Evolutionary conservation across 148 eudicot genomes (phyloP).

Genomic region (Amaranthus hypochondriacus): DNA sequence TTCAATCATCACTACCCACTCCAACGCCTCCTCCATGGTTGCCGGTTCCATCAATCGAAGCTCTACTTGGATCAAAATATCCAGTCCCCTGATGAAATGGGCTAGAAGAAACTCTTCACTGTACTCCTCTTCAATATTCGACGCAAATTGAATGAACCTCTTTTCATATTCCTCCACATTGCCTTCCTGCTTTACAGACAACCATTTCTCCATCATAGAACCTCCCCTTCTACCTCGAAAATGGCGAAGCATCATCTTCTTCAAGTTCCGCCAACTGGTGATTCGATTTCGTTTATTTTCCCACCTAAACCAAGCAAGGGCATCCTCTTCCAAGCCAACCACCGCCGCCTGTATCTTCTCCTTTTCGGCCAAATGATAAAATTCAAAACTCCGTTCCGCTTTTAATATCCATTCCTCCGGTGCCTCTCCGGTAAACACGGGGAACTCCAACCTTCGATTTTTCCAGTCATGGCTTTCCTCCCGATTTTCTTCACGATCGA

Average conservation of each 20-base stretch:
- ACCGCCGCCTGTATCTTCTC: not conserved
- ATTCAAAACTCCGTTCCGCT: not conserved
- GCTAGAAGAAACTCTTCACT: not conserved
- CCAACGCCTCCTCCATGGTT: not conserved
- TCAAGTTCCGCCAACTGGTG: not conserved
- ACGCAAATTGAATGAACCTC: not conserved
- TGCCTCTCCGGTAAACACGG: no score
- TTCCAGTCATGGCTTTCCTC: no score
- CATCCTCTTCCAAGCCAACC: not conserved
- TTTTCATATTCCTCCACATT: not conserved
- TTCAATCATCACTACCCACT: not conserved
- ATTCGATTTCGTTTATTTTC: not conserved
- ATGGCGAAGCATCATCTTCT: not conserved
- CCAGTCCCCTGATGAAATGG: not conserved
- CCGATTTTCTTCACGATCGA: no score
- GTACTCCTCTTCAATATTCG: not conserved
- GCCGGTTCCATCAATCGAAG: not conserved
- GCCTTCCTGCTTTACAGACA: not conserved
- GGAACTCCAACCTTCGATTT: no score
- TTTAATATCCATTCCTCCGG: not conserved
- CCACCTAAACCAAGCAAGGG: not conserved
- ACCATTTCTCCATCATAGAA: not conserved
- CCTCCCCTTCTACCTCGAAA: not conserved
- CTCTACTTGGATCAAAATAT: not conserved
- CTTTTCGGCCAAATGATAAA: not conserved